These are phyloP conservation scores for Gynochthodes officinalis DNA, from an alignment of 257 asterid species.

Conservation along the genomic window DNA sequence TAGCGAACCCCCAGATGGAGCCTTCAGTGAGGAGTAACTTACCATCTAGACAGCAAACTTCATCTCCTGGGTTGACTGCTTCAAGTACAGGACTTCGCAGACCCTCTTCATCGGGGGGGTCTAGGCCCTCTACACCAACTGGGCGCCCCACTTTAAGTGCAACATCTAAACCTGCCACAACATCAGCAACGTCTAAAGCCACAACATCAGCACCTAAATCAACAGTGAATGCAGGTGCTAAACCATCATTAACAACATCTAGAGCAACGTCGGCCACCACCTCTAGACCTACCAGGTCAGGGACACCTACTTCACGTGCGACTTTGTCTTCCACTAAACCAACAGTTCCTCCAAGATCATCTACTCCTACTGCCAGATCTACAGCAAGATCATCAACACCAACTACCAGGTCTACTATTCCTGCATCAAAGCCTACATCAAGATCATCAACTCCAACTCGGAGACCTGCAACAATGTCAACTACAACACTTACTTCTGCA, in stretches of 20 bases:
- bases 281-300: constrained; percentile 72
- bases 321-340: constrained; percentile 52
- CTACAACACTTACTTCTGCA: constrained; percentile 34
- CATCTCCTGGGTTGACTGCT: constrained; percentile 62
- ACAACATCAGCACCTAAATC: constrained; percentile 42
- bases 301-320: constrained; percentile 80
- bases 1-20: constrained; percentile 75
- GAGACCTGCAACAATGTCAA: constrained; percentile 42
- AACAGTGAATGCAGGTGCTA: constrained; percentile 34
- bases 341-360: constrained; percentile 71
- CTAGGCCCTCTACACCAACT: constrained; percentile 90
- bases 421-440: constrained; percentile 67
- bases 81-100: constrained; percentile 69
- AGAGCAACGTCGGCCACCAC: constrained; percentile 29
- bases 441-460: constrained; percentile 89
- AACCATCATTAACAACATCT: constrained; percentile 25
- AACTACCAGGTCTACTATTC: constrained; percentile 50
- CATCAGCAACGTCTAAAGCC: constrained; percentile 40
- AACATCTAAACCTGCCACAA: constrained; percentile 47
- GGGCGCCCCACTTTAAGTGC: constrained; percentile 68
- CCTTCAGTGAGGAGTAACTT: constrained; percentile 60
- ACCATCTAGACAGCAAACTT: constrained; percentile 53
- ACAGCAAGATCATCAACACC: constrained; percentile 81
- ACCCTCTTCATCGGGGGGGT: constrained; percentile 91
- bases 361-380: constrained; percentile 84